phyloP scores from a whole-genome alignment of 202 grass and related monocot genomes.

The Hordeum pubiflorum region DNA sequence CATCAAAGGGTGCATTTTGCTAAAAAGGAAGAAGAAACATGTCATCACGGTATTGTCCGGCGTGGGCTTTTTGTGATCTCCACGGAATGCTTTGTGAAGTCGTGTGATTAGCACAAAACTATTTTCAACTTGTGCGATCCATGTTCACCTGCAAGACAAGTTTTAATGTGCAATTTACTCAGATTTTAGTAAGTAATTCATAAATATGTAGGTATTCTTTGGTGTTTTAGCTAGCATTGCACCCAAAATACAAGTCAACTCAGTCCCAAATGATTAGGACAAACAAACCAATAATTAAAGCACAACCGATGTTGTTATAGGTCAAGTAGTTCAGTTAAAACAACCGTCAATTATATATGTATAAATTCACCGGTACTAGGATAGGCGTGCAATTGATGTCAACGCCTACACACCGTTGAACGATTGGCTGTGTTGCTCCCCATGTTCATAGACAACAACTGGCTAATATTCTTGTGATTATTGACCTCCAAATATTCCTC shows the following conservation, averaged over 20 bases:
- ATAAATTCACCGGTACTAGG: neutral
- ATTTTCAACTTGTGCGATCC: no score
- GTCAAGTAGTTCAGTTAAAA: neutral
- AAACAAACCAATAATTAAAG: neutral
- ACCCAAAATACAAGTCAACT: neutral
- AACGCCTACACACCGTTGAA: neutral
- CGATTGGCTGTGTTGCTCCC: neutral
- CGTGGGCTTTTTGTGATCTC: no score
- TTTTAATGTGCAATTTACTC: no score
- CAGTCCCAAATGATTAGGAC: neutral
- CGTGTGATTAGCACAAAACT: no score
- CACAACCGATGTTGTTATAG: neutral
- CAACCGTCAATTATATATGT: neutral
- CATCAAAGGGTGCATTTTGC: neutral
- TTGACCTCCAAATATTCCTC: slow-evolving; percentile 16
- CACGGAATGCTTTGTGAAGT: no score
- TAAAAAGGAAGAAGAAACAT: no score
- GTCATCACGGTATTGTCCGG: neutral
- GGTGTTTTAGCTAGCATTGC: no score
- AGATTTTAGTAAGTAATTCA: no score
- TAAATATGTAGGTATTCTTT: no score
- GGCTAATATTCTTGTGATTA: neutral
- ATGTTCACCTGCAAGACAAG: no score
- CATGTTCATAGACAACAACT: slow-evolving; percentile 13
- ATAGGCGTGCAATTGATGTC: neutral